These are phyloP conservation scores for Trichoderma atroviride DNA, from an alignment of 2,329 filamentous ascomycete genomes.

Conservation along the genomic window DNA sequence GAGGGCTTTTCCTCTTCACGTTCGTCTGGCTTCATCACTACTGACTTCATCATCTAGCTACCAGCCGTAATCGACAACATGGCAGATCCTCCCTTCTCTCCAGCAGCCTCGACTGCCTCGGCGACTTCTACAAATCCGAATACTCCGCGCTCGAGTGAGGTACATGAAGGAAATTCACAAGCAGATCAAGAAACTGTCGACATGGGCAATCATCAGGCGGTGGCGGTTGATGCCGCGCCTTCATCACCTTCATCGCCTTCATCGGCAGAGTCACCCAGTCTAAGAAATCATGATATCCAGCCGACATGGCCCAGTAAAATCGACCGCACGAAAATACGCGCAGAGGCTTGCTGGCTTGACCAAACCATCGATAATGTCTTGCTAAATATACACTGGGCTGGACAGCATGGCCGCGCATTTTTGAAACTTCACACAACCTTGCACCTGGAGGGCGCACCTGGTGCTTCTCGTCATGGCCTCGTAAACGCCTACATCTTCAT, in stretches of 20 bases:
- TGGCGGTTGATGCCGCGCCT: not conserved
- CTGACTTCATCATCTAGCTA: not conserved
- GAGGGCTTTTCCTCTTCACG: not conserved
- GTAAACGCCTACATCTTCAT: constrained; percentile 8
- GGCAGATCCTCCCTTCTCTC: not conserved
- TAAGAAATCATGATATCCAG: not conserved
- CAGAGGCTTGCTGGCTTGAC: not conserved
- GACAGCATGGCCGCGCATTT: not conserved
- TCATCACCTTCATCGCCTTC: not conserved
- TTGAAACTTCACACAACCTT: constrained; percentile 1
- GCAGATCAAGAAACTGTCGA: not conserved
- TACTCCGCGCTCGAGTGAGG: not conserved
- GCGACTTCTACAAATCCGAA: constrained; percentile 1
- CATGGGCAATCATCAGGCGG: not conserved
- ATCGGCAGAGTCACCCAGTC: not conserved
- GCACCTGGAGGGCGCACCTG: not conserved
- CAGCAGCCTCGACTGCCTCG: not conserved
- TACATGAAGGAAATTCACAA: not conserved
- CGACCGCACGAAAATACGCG: not conserved
- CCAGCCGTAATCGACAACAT: not conserved
- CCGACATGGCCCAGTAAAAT: constrained; percentile 10
- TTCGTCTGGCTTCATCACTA: not conserved
- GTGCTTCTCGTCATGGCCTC: not conserved
- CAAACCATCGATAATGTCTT: not conserved
- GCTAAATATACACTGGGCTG: constrained; percentile 8